Conservation (phyloP, 2,329 filamentous ascomycete genomes). For the Fusarium sp. region DNA sequence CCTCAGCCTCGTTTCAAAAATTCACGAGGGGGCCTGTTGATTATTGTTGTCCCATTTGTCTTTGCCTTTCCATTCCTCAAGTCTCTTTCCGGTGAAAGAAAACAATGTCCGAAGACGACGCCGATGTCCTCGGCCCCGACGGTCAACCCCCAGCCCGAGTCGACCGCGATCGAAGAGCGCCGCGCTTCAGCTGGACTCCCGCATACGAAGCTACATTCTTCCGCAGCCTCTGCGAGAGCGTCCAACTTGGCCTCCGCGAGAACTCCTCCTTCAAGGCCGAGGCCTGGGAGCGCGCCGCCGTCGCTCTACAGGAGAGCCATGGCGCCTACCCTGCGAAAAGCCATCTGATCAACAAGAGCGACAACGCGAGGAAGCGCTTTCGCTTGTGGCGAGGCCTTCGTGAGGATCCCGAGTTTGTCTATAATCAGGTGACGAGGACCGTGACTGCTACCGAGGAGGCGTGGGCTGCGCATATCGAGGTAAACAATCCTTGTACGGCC, state of each 20-base stretch:
- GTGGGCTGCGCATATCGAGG: slow-evolving; percentile 70
- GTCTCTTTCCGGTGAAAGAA: slow-evolving; percentile 30
- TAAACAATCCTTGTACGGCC: slow-evolving; percentile 51
- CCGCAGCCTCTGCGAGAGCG: slow-evolving; percentile 70
- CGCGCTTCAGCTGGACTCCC: slow-evolving; percentile 71
- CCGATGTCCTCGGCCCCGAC: slow-evolving; percentile 55
- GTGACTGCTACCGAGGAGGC: slow-evolving; percentile 70
- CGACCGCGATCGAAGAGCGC: slow-evolving; percentile 59
- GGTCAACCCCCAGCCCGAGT: slow-evolving; percentile 52
- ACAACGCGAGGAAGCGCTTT: slow-evolving; percentile 73
- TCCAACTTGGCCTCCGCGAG: slow-evolving; percentile 67
- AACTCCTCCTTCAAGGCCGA: slow-evolving; percentile 73
- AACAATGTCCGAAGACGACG: slow-evolving; percentile 56
- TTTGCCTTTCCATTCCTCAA: not conserved
- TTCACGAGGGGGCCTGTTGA: slow-evolving; percentile 25
- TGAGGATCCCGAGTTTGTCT: slow-evolving; percentile 69
- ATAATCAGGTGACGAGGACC: slow-evolving; percentile 63
- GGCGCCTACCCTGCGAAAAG: slow-evolving; percentile 70
- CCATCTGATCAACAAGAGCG: slow-evolving; percentile 74
- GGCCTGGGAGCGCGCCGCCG: slow-evolving; percentile 70
- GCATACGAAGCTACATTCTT: slow-evolving; percentile 73
- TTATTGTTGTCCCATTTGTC: not conserved
- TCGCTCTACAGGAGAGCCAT: slow-evolving; percentile 67
- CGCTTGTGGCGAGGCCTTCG: slow-evolving; percentile 71
- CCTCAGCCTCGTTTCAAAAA: slow-evolving; percentile 26